These are phyloP conservation scores for Candida anutae DNA, from an alignment of 1,139 yeast genomes.

Conservation along the genomic window DNA sequence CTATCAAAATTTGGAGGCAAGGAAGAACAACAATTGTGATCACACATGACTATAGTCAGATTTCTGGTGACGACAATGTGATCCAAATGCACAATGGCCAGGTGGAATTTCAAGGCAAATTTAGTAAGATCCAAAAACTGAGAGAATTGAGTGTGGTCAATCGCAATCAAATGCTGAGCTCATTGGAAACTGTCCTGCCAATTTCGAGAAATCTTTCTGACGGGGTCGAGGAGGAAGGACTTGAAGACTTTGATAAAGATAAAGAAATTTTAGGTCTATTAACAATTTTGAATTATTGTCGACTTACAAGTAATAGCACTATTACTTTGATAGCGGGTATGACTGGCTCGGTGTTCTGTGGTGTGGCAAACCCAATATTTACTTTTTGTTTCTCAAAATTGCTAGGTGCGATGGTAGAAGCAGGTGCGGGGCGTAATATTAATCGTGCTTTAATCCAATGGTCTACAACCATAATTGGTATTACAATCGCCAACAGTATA, in stretches of 20 bases:
- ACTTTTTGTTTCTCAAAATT: constrained; percentile 71
- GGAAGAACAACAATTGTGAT: constrained; percentile 71
- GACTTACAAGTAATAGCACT: constrained; percentile 25
- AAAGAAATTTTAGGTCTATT: constrained; percentile 18
- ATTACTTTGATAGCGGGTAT: constrained; percentile 43
- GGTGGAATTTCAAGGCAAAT: constrained; percentile 15
- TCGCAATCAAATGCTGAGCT: constrained; percentile 19
- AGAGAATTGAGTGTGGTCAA: background rate
- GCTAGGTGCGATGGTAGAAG: constrained; percentile 45
- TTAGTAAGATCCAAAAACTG: background rate
- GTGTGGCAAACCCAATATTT: constrained; percentile 66
- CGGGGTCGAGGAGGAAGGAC: constrained; percentile 1
- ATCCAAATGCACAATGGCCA: constrained; percentile 52
- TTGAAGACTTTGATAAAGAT: background rate
- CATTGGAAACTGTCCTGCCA: no score
- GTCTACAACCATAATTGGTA: constrained; percentile 56
- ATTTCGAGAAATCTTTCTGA: constrained; percentile 17
- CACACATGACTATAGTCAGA: constrained; percentile 66
- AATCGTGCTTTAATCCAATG: constrained; percentile 41
- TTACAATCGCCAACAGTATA: constrained; percentile 57
- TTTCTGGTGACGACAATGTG: constrained; percentile 47
- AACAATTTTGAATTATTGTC: constrained; percentile 29
- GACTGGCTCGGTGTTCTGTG: constrained; percentile 44
- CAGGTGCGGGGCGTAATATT: constrained; percentile 21
- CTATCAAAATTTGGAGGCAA: constrained; percentile 52